Base-by-base conservation (phyloP, 306 rosid species). In the Malus sieversii region DNA sequence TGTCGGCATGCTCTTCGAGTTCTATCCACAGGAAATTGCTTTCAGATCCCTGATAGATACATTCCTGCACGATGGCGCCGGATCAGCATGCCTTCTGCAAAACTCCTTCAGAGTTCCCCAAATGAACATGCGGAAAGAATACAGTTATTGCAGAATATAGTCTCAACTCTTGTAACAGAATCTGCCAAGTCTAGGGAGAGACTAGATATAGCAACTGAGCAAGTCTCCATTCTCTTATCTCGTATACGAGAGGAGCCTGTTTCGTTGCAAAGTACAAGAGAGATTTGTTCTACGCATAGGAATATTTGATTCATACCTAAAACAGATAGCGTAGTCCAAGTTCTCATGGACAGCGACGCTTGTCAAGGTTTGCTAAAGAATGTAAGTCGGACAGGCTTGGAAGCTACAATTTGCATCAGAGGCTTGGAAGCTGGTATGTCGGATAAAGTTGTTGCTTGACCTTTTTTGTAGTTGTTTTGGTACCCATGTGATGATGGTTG, bases 41-140 rank as follows among this genome's bases (percentile, higher is more conserved):
- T 94, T 81, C 97, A 91, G 81, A 94, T 91, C 64, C 98, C 98
- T 1, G 97, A 94, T 66, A 82, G 93, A 80, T 94, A 91, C 80
- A 93, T 94, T 84, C 97, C 98, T 29, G n/a, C 83, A 62, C 90
- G 98, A 16, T 94, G 98, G 97, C 89, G 98, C 69, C 88, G 97
- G 30, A 81, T 88, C 84, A 94, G 91, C 82, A 81, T 82, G 61
- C 87, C 89, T 11, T 82, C 91, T n/a, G 75, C 89, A 23, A 94
- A 86, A 84, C 78, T 83, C 68, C 79, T 80, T 84, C 97, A 85
- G 78, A 82, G 76, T 82, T 52, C 82, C 27, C 81, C 89, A 20
- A 90, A 74, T 38, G 96, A 86, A 53, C 92, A 90, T 74, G 81
- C 83, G 10, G 98, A 94, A 84, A 88, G 89, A 81, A 82, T 88